phyloP scores from a whole-genome alignment of 2,329 filamentous ascomycete species.

The Amauroascus verrucosus region DNA sequence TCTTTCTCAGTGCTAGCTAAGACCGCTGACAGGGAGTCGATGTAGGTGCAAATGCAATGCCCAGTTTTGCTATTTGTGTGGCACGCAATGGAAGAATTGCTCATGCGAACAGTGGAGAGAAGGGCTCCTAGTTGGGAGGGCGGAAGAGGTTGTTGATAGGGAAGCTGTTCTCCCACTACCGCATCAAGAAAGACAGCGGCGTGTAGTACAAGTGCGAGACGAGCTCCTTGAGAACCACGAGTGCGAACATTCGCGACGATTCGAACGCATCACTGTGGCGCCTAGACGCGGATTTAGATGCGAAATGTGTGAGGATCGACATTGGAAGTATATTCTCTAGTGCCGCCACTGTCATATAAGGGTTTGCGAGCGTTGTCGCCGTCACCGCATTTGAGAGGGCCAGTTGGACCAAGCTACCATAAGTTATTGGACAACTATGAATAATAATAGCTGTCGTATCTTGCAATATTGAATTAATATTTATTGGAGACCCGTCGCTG shows the following conservation, averaged over 20 bases:
- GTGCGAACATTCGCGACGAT: conserved; percentile 5
- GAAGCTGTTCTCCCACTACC: neutral
- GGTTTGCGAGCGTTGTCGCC: conserved; percentile 2
- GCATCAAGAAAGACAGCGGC: neutral
- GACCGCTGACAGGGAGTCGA: neutral
- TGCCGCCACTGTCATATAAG: conserved; percentile 1
- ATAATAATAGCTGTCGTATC: too few relatives aligned
- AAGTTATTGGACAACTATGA: too few relatives aligned
- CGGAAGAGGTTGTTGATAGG: neutral
- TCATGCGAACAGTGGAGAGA: neutral
- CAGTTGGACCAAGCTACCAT: too few relatives aligned
- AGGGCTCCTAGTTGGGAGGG: neutral
- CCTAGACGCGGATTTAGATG: neutral
- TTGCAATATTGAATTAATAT: too few relatives aligned
- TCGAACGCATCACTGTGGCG: neutral
- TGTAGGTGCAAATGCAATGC: neutral
- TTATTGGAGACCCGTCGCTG: too few relatives aligned
- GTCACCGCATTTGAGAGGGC: neutral
- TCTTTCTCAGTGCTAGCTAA: neutral
- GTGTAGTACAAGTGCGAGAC: neutral
- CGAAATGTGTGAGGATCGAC: conserved; percentile 1
- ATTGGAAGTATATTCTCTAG: conserved; percentile 6
- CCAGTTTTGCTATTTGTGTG: neutral
- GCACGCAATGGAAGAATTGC: neutral
- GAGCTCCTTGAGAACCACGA: conserved; percentile 5